Base-by-base conservation (phyloP, 192 early-diverging fungal genomes). In the Podila horticola region DNA sequence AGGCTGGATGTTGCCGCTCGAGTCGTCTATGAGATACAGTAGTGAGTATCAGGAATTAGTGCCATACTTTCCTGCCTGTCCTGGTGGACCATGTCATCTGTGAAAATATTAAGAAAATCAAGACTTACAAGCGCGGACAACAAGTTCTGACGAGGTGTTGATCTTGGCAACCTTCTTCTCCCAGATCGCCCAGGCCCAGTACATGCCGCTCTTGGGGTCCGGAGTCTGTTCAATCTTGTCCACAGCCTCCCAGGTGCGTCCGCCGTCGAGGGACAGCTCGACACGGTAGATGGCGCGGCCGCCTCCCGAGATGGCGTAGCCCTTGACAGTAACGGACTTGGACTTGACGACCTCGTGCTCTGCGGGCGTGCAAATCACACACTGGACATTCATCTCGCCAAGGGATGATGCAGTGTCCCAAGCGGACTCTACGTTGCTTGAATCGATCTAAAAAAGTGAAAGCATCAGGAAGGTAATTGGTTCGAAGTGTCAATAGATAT, bases 111-210 rank as follows among this genome's bases (percentile, higher is more conserved):
- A 11, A 51, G 17, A 48, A 22, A 41, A 50, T 64, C 33, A 4
- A 64, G 41, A 58, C 65, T 69, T 83, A 86, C 95, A 92, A 13
- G 96, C 96, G 51, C 95, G 91, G 73, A 92, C 91, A 41, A 94
- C 85, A 65, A 97, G 59, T 85, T 48, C 90, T 81, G 69, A 90
- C 83, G 66, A 77, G 74, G 4, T 77, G 70, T 55, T 87, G 74
- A 26, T 69, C 74, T 45, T 82, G 67, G 68, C 38, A 22, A 96
- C 87, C 45, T 65, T 69, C 38, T 84, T 91, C 30, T 91, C 84
- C 94, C 94, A 97, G 51, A 92, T 85, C 58, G 90, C 91, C 96
- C 96, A 96, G 41, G 93, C 90, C 94, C 95, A 97, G 45, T 85
- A 84, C 66, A 74, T 73, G 10, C 74, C 63, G 20, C 61, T 69